Base-by-base conservation (phyloP, 176 grass and related monocot genomes). In the Chloris gayana region DNA sequence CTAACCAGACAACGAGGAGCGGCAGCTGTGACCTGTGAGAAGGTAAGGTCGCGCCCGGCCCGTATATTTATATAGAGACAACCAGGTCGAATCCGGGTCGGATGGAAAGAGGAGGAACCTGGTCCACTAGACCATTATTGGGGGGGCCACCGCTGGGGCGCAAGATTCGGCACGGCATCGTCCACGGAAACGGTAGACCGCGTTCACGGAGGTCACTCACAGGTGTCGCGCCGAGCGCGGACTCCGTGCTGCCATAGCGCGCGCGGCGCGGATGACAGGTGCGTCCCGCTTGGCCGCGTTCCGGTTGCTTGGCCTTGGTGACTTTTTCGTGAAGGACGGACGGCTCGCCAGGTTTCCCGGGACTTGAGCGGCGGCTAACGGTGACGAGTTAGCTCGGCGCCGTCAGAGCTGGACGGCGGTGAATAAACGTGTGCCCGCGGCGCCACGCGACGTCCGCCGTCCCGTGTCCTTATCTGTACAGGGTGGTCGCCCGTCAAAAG, bases 21-120 rank as follows among this genome's bases (percentile, higher is more conserved):
- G 10, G 22, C 2, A 1, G 39, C 1, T 46, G 54, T 46, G 35
- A 37, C 35, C 7, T 37, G 29, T 44, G 29, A 15, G 29, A 11
- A 29, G 6, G 35, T 2, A 24, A 2, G 59, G 19, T 2, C 1
- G 14, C 2, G 10, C 42, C 24, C 18, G 46, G 72, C 46, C 46
- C 29, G 14, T 4, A 0, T 41, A 89, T 85, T 81, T 89, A 89
- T 85, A 76, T 7, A n/a, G n/a, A n/a, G n/a, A n/a, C n/a, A n/a
- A n/a, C 15, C 4, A 0, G 45, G 15, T 1, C 47, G 72, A 0
- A 8, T 54, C 19, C 63, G 86, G 56, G 3, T 54, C 9, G 45
- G 12, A 4, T 21, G 19, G 33, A 8, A 8, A 1, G 22, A 38
- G 47, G 54, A 7, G 72, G 61, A n/a, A 35, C 64, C 77, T 13